Base-by-base conservation (phyloP, 768 basidiomycete genomes). In the Tremella yokohamensis region DNA sequence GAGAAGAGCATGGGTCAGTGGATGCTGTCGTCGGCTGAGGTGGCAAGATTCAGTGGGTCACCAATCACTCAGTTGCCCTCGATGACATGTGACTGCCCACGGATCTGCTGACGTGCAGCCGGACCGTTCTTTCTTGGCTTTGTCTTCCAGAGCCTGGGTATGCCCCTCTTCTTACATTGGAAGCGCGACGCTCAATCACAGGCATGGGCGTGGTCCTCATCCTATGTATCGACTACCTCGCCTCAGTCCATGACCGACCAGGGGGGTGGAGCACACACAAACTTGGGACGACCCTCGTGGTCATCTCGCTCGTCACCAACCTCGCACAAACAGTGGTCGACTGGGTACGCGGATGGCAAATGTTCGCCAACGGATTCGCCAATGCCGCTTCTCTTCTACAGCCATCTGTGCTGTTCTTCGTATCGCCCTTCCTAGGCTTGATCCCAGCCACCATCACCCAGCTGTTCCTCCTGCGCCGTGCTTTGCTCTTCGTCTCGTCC, bases 121-220 rank as follows among this genome's bases (percentile, higher is more conserved):
- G 69, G 69, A 2, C 69, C 69, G 8, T 67, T 70, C 61, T 70
- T 65, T 49, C 50, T 70, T 13, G 69, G 69, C 1, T 64, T 63
- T 50, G 24, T 39, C n/a, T 51, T 70, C 8, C 61, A 66, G 50
- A 37, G 37, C n/a, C 58, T 67, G 8, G 67, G 64, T 63, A 49
- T 18, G 63, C 8, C 18, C 6, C 44, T 13, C n/a, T n/a, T n/a
- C n/a, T n/a, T n/a, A n/a, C n/a, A n/a, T n/a, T n/a, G n/a, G n/a
- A n/a, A n/a, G n/a, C 8, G 0, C 13, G 6, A 45, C 38, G 34
- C 65, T 66, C 34, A 63, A 25, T 1, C n/a, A 20, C 44, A 65
- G 69, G 63, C 7, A 65, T 67, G 63, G 69, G 69, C 40, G 50
- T 70, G 16, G 64, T 70, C 18, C 34, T 64, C 1, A 58, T 70